phyloP scores from a whole-genome alignment of 306 rosid species.

The Ammopiptanthus mongolicus region DNA sequence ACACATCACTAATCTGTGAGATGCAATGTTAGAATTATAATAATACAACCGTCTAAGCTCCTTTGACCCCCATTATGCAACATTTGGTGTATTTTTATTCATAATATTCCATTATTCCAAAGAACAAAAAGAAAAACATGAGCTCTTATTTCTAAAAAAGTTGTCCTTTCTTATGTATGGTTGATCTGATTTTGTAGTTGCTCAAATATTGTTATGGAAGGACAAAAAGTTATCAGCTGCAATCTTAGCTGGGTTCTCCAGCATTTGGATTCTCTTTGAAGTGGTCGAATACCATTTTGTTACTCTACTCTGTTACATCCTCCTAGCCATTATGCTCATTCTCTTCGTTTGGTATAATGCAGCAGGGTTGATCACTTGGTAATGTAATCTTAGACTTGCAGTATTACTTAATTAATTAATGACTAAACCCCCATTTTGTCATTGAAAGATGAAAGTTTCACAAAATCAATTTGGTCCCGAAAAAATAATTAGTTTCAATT shows the following conservation, averaged over 20 bases:
- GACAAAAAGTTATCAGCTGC: constrained; percentile 42
- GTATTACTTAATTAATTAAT: neutral
- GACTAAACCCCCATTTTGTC: neutral
- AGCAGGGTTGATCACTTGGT: constrained; percentile 48
- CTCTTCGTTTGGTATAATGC: constrained; percentile 48
- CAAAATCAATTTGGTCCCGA: neutral
- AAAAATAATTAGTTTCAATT: neutral
- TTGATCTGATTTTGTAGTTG: constrained; percentile 42
- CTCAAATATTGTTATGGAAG: constrained; percentile 62
- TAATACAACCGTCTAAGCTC: too few species aligned
- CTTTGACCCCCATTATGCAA: neutral
- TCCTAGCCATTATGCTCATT: constrained; percentile 45
- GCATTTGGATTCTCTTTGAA: constrained; percentile 58
- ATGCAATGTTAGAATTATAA: too few species aligned
- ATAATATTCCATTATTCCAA: neutral
- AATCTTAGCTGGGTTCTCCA: constrained; percentile 39
- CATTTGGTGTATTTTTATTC: neutral
- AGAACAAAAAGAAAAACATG: neutral
- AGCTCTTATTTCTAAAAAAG: neutral
- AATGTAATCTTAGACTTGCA: neutral
- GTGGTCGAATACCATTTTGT: constrained; percentile 52
- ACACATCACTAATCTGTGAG: too few species aligned
- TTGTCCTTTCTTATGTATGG: neutral
- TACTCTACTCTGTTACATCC: constrained; percentile 45
- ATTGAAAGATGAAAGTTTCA: too few species aligned